Base-by-base conservation (phyloP, 768 basidiomycete species). In the Auricularia sp. region DNA sequence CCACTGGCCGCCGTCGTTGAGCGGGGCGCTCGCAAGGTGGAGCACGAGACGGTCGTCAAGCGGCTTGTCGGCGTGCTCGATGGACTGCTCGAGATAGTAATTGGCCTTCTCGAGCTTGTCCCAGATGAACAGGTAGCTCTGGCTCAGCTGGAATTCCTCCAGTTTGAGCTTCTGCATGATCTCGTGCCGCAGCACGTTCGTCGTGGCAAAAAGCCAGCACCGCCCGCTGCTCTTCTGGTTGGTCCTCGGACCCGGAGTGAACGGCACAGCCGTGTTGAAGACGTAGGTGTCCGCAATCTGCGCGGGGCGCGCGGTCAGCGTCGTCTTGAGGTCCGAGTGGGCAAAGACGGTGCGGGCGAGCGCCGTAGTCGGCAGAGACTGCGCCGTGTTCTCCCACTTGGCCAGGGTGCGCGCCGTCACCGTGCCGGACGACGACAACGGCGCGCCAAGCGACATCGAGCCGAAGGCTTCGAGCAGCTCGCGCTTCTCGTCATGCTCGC, bases 151-250 rank as follows among this genome's bases (percentile, higher is more conserved):
- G 76, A 98, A 96, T 51, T 96, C 91, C 66, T 83, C 86, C 51
- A 98, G 78, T 71, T 89, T 90, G 68, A 94, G 82, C 70, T 85
- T 85, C 81, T 89, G 89, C 85, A 92, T 90, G 68, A 94, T 80
- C 62, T 86, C 83, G 76, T 91, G 90, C 54, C 94, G 81, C 66
- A 94, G 79, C 33, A 93, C 83, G 74, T 93, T 92, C 67, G 92
- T 94, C 6, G 92, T 90, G 2, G 94, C 91, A 73, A 98, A 98
- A 7, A 97, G 80, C 95, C 96, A 98, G 78, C 95, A 98, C 59
- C 95, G 80, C 0, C 95, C 95, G 65, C 88, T 90, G 72, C 82
- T 85, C 77, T 86, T 89, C 83, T 96, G 94, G 75, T 89, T 84
- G 13, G 92, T 94, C 68, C 94, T 78, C 10, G 93, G 93, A 1